phyloP scores from a whole-genome alignment of 768 basidiomycete species.

The Pleurotus eryngii region DNA sequence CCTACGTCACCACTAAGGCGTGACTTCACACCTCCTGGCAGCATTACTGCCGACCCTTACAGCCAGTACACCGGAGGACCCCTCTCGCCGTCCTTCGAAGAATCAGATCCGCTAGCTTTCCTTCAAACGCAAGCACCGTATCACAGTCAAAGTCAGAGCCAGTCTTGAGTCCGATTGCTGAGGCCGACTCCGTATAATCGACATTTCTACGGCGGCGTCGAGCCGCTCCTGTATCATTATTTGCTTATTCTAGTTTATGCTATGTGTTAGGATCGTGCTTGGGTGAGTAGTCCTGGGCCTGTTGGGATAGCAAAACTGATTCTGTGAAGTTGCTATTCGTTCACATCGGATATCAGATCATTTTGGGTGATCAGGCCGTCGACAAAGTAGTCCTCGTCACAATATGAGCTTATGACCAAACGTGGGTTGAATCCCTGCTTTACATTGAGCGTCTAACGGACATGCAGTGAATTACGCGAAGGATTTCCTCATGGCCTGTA shows the following conservation, averaged over 20 bases:
- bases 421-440: too few relatives aligned
- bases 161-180: neutral
- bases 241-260: neutral
- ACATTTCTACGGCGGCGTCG: too few relatives aligned
- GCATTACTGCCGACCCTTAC: neutral
- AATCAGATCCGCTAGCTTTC: constrained; percentile 1
- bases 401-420: too few relatives aligned
- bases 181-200: neutral
- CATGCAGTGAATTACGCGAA: too few relatives aligned
- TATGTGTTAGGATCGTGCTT: neutral
- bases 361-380: too few relatives aligned
- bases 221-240: neutral
- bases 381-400: too few relatives aligned
- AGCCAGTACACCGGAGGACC: neutral
- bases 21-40: neutral
- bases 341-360: too few relatives aligned
- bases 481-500: too few relatives aligned
- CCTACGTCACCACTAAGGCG: neutral
- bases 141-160: constrained; percentile 3
- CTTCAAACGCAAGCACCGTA: constrained; percentile 1
- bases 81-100: neutral
- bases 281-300: neutral
- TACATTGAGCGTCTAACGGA: too few relatives aligned
- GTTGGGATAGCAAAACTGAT: neutral
- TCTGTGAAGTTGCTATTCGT: too few relatives aligned